Evolutionary conservation across 2,329 filamentous ascomycete species (phyloP).

Genomic region (Cladophialophora carrionii): DNA sequence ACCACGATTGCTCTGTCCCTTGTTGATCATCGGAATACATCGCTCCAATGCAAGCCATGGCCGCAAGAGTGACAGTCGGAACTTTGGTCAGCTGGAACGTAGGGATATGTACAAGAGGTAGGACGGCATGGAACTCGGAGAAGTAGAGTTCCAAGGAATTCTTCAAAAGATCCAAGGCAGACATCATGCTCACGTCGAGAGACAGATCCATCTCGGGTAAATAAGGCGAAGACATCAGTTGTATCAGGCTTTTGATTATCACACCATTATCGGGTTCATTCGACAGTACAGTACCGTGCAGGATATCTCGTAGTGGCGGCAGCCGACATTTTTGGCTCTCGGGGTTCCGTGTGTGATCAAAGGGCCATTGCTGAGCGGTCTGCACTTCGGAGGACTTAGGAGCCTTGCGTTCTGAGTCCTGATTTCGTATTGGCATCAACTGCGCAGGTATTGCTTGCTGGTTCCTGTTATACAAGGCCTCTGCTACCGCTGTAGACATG

Average conservation of each 20-base stretch:
- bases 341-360: slow-evolving; percentile 30
- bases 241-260: slow-evolving; percentile 25
- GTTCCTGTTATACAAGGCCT: slow-evolving; percentile 13
- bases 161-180: slow-evolving; percentile 29
- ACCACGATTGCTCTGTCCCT: slow-evolving; percentile 29
- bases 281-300: slow-evolving; percentile 28
- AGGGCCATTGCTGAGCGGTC: slow-evolving; percentile 30
- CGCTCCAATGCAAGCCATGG: slow-evolving; percentile 33
- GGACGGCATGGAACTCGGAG: slow-evolving; percentile 27
- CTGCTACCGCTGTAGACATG: slow-evolving; percentile 1
- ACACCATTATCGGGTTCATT: slow-evolving; percentile 20
- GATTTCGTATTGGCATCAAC: slow-evolving; percentile 14
- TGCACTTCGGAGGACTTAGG: slow-evolving; percentile 18
- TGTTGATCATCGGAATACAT: slow-evolving; percentile 33
- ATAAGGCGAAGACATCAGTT: slow-evolving; percentile 25
- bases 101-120: slow-evolving; percentile 30
- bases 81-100: slow-evolving; percentile 29
- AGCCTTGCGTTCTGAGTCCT: slow-evolving; percentile 10
- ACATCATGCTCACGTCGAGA: slow-evolving; percentile 26
- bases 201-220: slow-evolving; percentile 25
- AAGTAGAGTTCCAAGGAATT: slow-evolving; percentile 33
- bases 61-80: slow-evolving; percentile 29
- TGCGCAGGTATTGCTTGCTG: slow-evolving; percentile 3
- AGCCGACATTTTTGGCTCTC: slow-evolving; percentile 26
- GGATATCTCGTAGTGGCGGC: slow-evolving; percentile 31